Conservation (phyloP, 192 early-diverging fungal species). For the Backusella mclennaniae region DNA sequence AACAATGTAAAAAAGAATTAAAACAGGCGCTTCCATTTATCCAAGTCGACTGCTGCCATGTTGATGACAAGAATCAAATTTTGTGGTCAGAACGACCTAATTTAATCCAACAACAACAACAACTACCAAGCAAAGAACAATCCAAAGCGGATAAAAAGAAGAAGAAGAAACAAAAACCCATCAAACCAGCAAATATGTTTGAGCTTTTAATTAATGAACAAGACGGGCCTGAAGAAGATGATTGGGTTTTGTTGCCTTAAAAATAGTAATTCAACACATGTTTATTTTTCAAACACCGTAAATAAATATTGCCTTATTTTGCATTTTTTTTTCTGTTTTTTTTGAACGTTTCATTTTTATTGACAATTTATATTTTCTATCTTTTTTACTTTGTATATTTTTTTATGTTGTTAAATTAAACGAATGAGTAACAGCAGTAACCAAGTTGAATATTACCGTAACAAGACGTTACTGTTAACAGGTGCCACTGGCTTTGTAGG, state of each 20-base stretch:
- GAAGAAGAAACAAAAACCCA: not conserved
- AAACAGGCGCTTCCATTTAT: not conserved
- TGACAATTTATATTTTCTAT: not conserved
- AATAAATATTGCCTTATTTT: not conserved
- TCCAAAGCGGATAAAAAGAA: not conserved
- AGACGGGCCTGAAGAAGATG: not conserved
- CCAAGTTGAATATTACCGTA: constrained; percentile 20
- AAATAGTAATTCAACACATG: not conserved
- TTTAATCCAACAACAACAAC: not conserved
- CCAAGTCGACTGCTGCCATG: not conserved
- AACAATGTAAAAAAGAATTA: not conserved
- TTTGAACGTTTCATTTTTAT: not conserved
- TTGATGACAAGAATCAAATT: not conserved
- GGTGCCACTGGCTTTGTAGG: constrained; percentile 54
- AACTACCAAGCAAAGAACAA: not conserved
- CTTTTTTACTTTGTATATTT: not conserved
- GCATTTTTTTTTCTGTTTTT: not conserved
- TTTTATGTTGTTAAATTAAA: not conserved
- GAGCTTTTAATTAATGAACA: not conserved
- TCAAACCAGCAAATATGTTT: not conserved
- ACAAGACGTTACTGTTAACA: constrained; percentile 43
- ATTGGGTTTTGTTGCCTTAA: not conserved
- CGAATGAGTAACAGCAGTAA: not conserved
- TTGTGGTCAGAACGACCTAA: not conserved
- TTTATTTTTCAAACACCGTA: constrained; percentile 3